Conservation (phyloP, 2,329 filamentous ascomycete genomes). For the Aureobasidium lini region DNA sequence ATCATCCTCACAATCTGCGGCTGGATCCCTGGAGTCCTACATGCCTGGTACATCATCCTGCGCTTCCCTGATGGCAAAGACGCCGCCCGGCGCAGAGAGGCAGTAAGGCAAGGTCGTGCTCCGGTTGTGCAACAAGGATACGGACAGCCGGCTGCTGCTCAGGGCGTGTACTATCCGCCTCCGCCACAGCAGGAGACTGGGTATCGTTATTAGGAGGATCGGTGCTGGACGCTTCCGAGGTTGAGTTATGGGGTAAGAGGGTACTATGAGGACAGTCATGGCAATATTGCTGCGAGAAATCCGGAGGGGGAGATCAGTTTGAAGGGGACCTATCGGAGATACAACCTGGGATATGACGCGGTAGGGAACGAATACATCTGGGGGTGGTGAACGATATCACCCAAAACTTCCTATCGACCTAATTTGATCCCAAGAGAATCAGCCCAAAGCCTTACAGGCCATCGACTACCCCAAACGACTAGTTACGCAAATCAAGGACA, state of each 20-base stretch:
- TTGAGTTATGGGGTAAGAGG: not conserved
- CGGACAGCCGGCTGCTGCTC: not conserved
- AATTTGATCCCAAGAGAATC: too few relatives aligned
- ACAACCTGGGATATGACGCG: too few relatives aligned
- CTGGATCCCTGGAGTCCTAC: constrained; percentile 11
- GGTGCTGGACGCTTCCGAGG: not conserved
- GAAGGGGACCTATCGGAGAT: too few relatives aligned
- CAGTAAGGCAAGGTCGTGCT: not conserved
- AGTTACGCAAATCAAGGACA: too few relatives aligned
- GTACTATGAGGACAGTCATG: not conserved
- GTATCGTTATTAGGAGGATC: not conserved
- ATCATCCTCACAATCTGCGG: constrained; percentile 64
- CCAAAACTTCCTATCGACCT: too few relatives aligned
- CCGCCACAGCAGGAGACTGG: not conserved
- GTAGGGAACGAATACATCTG: too few relatives aligned
- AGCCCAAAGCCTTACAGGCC: too few relatives aligned
- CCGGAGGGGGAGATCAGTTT: too few relatives aligned
- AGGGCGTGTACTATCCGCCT: not conserved
- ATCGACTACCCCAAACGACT: too few relatives aligned
- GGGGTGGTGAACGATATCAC: too few relatives aligned
- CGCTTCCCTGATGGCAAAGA: constrained; percentile 8
- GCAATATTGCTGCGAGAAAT: not conserved
- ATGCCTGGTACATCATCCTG: constrained; percentile 15
- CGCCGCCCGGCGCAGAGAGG: not conserved
- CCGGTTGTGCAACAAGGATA: not conserved